Evolutionary conservation across 345 rosid genomes (phyloP), one percentile per base, ranked within the genome.

Genomic region (Hibiscus syriacus): DNA sequence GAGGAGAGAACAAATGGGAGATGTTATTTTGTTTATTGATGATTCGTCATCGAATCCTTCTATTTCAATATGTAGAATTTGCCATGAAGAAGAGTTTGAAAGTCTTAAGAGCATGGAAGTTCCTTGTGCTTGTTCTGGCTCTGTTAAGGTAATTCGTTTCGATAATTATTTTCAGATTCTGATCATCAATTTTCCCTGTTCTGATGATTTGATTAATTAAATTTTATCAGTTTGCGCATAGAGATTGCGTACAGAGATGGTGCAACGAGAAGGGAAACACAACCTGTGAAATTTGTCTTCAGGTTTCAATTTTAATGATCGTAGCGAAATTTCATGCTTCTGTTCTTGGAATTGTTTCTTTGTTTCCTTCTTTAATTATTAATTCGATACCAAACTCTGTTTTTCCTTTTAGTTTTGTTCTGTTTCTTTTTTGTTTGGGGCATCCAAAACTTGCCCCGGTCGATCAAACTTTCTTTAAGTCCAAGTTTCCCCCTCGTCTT

Each of bases 161-260:
- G 30, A 29, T 48, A 60, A n/a, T 46, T 65, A 20, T 25, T 45
- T 57, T 26, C 19, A 27, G 22, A 27, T 71, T 48, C 8, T 34
- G 50, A 16, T 23, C 45, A 8, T 30, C 59, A 39, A 53, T 48
- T 55, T 50, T 0, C 46, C 17, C 11, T 22, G 5, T 62, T 20
- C 6, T 16, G 1, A 13, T 19, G 6, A 4, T 27, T 32, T 36
- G 7, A 7, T 34, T 23, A 20, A 55, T n/a, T 38, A 30, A 55
- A 16, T 76, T n/a, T 1, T 53, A 52, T 65, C 86, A 87, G 96
- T 89, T 75, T 67, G 92, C 96, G 0, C 96, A 91, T 65, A 89
- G 98, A 80, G 88, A 86, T 74, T 91, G 99, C 60, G 88, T 91
- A 79, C 98, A 94, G 90, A 84, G 96, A 70, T 94, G 99, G 99